Base-by-base conservation (phyloP, 208 protist species). In the Leptomonas seymouri region DNA sequence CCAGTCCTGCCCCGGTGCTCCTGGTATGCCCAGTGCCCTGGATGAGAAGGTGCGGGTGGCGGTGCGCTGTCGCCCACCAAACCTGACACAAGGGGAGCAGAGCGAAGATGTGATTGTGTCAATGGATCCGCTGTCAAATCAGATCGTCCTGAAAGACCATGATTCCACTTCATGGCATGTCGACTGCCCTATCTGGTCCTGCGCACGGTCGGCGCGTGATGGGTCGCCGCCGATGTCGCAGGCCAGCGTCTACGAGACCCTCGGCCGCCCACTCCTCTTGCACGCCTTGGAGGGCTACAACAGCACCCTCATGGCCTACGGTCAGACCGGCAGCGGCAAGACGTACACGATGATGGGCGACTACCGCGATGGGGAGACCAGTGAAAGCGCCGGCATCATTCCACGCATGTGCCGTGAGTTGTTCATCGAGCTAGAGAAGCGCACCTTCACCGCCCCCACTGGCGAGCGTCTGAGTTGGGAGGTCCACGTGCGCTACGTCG, bases 211-310 rank as follows among this genome's bases (percentile, higher is more conserved):
- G 2, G 85, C 85, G 27, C 50, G 70, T 18, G 85, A 93, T 59
- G 80, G 77, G 45, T 86, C 65, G n/a, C 36, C 74, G 1, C 39
- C 84, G 2, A 44, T 82, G 30, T 80, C 84, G 39, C 95, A 98
- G 80, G 60, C 72, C 20, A 76, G 50, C 18, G 76, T 98, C 36
- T 98, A 96, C 82, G 76, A 84, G 62, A 64, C 81, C 44, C 55
- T 98, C n/a, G 97, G 97, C 27, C 74, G 79, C 25, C 90, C 91
- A 0, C 84, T 98, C 25, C 80, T 98, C 21, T 68, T 87, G 15
- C 97, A 98, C 81, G 87, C 95, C 25, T 67, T 97, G 69, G 84
- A 93, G 21, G 93, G 95, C 44, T 93, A 91, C 77, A 96, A 97
- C 83, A 91, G 81, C 72, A 94, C 92, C 7, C 67, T 98, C 39